Evolutionary conservation across 768 basidiomycete genomes (phyloP).

Genomic region (Termitomyces sp.): DNA sequence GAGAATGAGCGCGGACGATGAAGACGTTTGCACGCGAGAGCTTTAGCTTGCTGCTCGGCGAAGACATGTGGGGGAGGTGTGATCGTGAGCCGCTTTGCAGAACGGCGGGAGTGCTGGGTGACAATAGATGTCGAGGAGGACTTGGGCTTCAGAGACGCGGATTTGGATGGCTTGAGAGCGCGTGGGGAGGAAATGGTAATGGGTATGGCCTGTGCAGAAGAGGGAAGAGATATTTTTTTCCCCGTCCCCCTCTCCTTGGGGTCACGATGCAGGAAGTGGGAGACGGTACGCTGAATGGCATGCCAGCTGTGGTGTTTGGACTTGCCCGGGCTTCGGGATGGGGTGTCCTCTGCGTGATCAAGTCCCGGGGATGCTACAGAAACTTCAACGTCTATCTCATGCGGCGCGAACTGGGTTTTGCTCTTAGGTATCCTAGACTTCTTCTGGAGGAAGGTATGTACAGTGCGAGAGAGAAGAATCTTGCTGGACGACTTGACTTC

Average conservation of each 20-base stretch:
- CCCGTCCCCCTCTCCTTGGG: background rate
- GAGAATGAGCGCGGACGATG: constrained; percentile 17
- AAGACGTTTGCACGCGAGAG: constrained; percentile 1
- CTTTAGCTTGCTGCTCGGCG: background rate
- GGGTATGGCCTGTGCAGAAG: background rate
- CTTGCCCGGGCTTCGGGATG: background rate
- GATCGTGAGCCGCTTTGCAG: constrained; percentile 3
- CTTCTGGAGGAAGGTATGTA: background rate
- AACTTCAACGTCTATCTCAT: background rate
- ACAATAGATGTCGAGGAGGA: constrained; percentile 13
- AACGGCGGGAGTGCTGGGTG: background rate
- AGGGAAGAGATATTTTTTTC: background rate
- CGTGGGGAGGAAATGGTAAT: background rate
- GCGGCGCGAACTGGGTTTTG: background rate
- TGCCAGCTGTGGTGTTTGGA: constrained; percentile 10
- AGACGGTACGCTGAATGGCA: constrained; percentile 15
- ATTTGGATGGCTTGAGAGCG: background rate
- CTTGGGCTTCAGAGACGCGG: background rate
- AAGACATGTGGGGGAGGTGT: constrained; percentile 1
- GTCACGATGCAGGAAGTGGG: constrained; percentile 11
- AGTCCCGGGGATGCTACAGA: background rate
- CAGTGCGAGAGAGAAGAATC: background rate
- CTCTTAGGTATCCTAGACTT: background rate
- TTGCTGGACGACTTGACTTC: background rate
- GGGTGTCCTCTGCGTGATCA: background rate